Conservation (phyloP, 495 filamentous ascomycete genomes). For the Massariosphaeria phaeospora region DNA sequence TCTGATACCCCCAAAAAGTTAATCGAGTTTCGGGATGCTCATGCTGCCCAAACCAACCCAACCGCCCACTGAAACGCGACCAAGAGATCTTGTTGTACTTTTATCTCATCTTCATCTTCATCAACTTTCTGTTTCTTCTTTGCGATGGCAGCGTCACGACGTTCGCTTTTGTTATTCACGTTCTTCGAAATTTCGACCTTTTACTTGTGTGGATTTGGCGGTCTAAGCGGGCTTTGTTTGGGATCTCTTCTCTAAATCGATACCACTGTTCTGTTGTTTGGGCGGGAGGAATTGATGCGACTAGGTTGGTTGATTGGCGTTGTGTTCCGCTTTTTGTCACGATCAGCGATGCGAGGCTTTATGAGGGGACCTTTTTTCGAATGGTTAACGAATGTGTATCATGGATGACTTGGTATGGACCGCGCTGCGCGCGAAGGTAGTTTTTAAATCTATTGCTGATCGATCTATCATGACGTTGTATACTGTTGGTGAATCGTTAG, state of each 20-base stretch:
- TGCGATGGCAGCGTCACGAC: too few species aligned
- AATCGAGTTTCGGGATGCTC: background rate
- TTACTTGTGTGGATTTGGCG: slow-evolving; percentile 10
- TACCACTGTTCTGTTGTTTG: slow-evolving; percentile 8
- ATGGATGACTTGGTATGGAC: background rate
- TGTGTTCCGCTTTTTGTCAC: too few species aligned
- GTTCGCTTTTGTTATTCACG: background rate
- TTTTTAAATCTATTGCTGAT: background rate
- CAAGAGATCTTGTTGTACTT: slow-evolving; percentile 27
- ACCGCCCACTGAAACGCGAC: slow-evolving; percentile 19
- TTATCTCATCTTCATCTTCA: slow-evolving; percentile 15
- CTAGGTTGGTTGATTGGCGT: too few species aligned
- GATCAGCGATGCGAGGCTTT: background rate
- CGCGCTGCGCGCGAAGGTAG: background rate
- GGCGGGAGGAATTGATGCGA: too few species aligned
- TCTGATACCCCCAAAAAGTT: slow-evolving; percentile 13
- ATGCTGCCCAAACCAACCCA: background rate
- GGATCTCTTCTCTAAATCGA: slow-evolving; percentile 11
- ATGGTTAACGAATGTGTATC: background rate
- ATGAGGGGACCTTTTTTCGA: background rate
- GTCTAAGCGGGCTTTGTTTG: too few species aligned
- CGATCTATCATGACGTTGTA: background rate
- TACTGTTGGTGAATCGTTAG: background rate
- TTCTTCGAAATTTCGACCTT: slow-evolving; percentile 8
- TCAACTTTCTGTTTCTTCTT: slow-evolving; percentile 20